Evolutionary conservation across 352 stramenopile species (phyloP).

Genomic region (Phytophthora citrophthora): DNA sequence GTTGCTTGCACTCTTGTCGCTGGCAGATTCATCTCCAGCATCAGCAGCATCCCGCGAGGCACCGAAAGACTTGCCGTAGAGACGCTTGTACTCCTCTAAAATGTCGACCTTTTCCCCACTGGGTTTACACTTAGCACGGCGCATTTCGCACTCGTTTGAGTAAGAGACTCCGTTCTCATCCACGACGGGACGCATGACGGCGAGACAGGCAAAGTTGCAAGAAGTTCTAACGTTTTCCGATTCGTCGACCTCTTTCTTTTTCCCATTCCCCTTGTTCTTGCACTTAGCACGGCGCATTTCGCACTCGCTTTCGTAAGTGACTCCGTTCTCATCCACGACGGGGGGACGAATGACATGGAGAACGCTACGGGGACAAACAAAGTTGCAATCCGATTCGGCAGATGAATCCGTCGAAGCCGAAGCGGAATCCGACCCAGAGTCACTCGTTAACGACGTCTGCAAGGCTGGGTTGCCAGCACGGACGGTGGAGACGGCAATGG

Average conservation of each 20-base stretch:
- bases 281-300: too few relatives aligned
- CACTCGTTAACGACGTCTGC: background rate
- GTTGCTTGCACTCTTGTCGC: background rate
- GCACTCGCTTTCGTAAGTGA: too few relatives aligned
- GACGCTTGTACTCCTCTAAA: conserved; percentile 18
- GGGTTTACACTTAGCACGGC: conserved; percentile 15
- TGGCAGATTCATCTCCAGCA: conserved; percentile 3
- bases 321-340: too few relatives aligned
- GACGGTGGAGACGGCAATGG: conserved; percentile 13
- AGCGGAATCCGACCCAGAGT: background rate
- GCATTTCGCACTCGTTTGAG: conserved; percentile 24
- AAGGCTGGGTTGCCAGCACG: conserved; percentile 9
- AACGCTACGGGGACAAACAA: too few relatives aligned
- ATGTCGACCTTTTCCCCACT: conserved; percentile 1
- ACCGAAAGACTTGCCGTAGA: conserved; percentile 20
- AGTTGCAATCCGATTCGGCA: background rate
- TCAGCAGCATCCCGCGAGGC: conserved; percentile 3
- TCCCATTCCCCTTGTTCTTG: too few relatives aligned
- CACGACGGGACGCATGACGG: conserved; percentile 13
- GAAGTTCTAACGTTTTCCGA: too few relatives aligned
- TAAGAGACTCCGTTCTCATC: conserved; percentile 24
- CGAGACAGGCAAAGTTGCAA: too few relatives aligned
- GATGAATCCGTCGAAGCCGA: conserved; percentile 2
- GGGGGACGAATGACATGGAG: too few relatives aligned
- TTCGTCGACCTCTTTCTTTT: too few relatives aligned